Evolutionary conservation across 169 alveolate species (phyloP), one percentile per base, ranked within the genome.

Genomic region (Cyclospora cayetanensis): DNA sequence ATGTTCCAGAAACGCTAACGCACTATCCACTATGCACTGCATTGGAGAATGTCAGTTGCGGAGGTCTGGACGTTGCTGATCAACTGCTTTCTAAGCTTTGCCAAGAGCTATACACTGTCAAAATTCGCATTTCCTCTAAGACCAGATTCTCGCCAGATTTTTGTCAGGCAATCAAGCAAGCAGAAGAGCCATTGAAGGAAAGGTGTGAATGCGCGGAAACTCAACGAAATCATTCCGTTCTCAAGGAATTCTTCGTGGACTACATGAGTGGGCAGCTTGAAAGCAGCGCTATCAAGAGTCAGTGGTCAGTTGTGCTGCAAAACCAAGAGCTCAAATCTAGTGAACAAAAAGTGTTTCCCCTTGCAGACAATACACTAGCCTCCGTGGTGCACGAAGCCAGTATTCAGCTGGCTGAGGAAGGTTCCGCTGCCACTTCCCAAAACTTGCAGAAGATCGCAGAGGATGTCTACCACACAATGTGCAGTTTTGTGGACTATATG

Each of bases 21-120:
- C 84, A 72, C 20, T 72, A 72, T 22, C 84, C 84, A 0, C 18
- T 72, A 12, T 72, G 84, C 63, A 72, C 43, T 11, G 60, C 84
- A 72, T 72, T 41, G 20, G 39, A n/a, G 65, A 34, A 22, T n/a
- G 65, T 35, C 1, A 18, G 18, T 9, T 39, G 65, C 29, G 55
- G 22, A 46, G 55, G 22, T 9, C 3, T 0, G 18, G 80, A 4
- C 0, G 37, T 7, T 34, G 37, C 29, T 11, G 84, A 72, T 25
- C 27, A 20, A 39, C 20, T 39, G 4, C 34, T 72, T 39, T 2
- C 60, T 4, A 72, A 39, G 37, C 41, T 15, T 39, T 72, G 84
- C 41, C 2, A 72, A 20, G 84, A 72, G 20, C 22, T 72, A 1
- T 53, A 72, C 0, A 37, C 4, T 9, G 63, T 72, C 1, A 4